Conservation (phyloP, 768 basidiomycete genomes). For the Omphalotus guepiniiformis region DNA sequence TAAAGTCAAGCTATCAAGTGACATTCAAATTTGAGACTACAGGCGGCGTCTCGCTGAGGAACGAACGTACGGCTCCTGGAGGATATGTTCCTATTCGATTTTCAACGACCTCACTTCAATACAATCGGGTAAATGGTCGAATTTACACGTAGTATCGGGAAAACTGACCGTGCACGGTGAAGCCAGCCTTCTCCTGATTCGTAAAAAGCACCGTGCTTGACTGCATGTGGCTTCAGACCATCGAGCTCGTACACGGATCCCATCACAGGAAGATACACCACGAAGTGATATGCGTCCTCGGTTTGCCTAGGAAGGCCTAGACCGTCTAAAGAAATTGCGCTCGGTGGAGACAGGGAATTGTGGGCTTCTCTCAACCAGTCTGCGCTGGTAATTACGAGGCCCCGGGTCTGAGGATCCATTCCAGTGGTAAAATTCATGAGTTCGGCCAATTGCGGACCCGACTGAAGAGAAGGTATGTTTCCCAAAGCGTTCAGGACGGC, state of each 20-base stretch:
- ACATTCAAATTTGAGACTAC: not conserved
- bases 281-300: conserved; percentile 94
- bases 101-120: conserved; percentile 73
- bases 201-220: conserved; percentile 73
- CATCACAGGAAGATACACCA: conserved; percentile 84
- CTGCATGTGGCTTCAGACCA: conserved; percentile 75
- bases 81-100: conserved; percentile 89
- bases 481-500: conserved; percentile 90
- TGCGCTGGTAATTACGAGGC: conserved; percentile 74
- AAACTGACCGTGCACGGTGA: conserved; percentile 64
- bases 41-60: conserved; percentile 10
- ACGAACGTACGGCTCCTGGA: conserved; percentile 66
- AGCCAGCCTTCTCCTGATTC: conserved; percentile 80
- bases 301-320: conserved; percentile 61
- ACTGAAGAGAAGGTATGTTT: conserved; percentile 63
- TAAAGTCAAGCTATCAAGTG: conserved; percentile 76
- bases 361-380: conserved; percentile 83
- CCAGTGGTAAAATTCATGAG: conserved; percentile 73
- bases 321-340: conserved; percentile 83
- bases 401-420: conserved; percentile 85
- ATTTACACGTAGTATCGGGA: conserved; percentile 7
- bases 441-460: conserved; percentile 66
- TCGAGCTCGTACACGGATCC: conserved; percentile 92
- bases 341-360: conserved; percentile 90
- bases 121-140: conserved; percentile 17